These are phyloP conservation scores for Linum trigynum DNA, from an alignment of 345 rosid species.

Conservation along the genomic window DNA sequence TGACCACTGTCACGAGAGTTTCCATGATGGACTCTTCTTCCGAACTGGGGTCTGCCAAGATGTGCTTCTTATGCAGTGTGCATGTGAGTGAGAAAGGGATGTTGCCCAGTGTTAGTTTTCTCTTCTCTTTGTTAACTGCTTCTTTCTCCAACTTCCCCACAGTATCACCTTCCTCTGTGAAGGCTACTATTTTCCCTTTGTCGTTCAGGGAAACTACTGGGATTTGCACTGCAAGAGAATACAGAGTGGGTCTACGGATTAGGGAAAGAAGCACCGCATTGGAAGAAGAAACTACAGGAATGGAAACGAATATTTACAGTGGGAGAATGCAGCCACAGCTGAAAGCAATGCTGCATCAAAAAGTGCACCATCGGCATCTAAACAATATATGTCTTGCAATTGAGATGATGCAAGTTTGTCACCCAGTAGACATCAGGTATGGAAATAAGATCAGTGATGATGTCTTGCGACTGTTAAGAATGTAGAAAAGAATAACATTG, in stretches of 20 bases:
- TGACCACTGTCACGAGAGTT: constrained; percentile 57
- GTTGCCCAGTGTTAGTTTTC: constrained; percentile 57
- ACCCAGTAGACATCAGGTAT: background rate
- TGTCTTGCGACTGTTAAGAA: too few relatives aligned
- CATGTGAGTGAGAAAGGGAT: constrained; percentile 68
- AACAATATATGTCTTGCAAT: constrained; percentile 74
- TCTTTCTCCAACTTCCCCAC: constrained; percentile 39
- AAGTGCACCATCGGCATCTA: constrained; percentile 92
- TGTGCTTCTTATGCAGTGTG: constrained; percentile 62
- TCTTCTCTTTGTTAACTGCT: constrained; percentile 61
- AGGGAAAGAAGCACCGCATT: background rate
- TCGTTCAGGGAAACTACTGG: constrained; percentile 72
- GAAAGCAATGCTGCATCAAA: constrained; percentile 87
- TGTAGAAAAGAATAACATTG: too few relatives aligned
- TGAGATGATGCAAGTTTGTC: constrained; percentile 2
- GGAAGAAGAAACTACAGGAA: too few relatives aligned
- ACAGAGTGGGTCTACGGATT: background rate
- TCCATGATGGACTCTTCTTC: constrained; percentile 91
- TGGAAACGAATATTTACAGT: constrained; percentile 35
- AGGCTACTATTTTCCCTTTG: constrained; percentile 59
- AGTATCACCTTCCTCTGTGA: constrained; percentile 30
- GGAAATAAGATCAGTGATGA: background rate
- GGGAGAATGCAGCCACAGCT: constrained; percentile 71
- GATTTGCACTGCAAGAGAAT: constrained; percentile 49
- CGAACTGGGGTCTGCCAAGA: constrained; percentile 77